A percentile compares a stretch with the other conserved stretches of the same genome.
Conservation (phyloP, 2,329 filamentous ascomycete genomes). For the Pseudogymnoascus sp. region DNA sequence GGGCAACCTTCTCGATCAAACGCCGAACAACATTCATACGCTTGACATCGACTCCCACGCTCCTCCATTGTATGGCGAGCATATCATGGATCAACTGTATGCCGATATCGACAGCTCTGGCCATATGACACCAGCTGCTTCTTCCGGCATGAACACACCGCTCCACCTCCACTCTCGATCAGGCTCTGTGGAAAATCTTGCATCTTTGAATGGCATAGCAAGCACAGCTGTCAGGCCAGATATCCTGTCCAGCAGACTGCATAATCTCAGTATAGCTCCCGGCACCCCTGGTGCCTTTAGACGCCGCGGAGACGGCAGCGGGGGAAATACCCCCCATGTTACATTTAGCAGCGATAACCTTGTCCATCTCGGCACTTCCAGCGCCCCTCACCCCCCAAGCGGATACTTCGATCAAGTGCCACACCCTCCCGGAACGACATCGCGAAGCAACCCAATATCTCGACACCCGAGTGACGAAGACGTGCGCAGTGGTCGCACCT, state of each 20-base stretch:
- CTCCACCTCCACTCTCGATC: slow-evolving; percentile 63
- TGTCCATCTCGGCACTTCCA: slow-evolving; percentile 11
- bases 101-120: slow-evolving; percentile 74
- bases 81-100: slow-evolving; percentile 83
- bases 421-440: slow-evolving; percentile 15
- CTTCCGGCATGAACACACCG: slow-evolving; percentile 71
- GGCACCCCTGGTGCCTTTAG: slow-evolving; percentile 25
- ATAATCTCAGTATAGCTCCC: slow-evolving; percentile 56
- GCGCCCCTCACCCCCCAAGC: slow-evolving; percentile 21
- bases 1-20: slow-evolving; percentile 64
- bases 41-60: slow-evolving; percentile 54
- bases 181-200: slow-evolving; percentile 74
- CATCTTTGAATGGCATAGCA: slow-evolving; percentile 44
- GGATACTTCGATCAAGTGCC: slow-evolving; percentile 19
- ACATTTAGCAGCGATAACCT: slow-evolving; percentile 20
- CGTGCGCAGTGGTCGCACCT: slow-evolving; percentile 33
- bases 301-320: slow-evolving; percentile 23
- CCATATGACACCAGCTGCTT: slow-evolving; percentile 66
- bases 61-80: slow-evolving; percentile 87
- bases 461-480: slow-evolving; percentile 40
- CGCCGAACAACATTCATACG: slow-evolving; percentile 40
- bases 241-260: slow-evolving; percentile 56
- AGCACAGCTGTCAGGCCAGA: slow-evolving; percentile 40
- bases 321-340: slow-evolving; percentile 26
- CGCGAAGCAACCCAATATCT: slow-evolving; percentile 32